phyloP scores from a whole-genome alignment of 148 eudicot genomes.

The Cornus kousa region DNA sequence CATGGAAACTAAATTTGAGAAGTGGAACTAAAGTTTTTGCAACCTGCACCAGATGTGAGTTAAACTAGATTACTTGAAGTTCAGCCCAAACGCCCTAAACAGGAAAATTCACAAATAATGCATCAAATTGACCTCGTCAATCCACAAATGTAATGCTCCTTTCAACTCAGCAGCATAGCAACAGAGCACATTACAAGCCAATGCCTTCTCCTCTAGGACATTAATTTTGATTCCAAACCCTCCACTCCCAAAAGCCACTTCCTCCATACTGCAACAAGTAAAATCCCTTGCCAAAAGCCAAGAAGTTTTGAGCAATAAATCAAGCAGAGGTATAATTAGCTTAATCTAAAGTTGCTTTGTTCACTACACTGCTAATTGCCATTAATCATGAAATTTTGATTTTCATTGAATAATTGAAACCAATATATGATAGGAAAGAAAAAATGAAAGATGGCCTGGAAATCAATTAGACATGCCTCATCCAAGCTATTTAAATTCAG shows the following conservation, averaged over 20 bases:
- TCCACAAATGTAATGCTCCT: constrained; percentile 17
- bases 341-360: background rate
- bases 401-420: background rate
- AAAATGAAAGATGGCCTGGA: too few relatives aligned
- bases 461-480: background rate
- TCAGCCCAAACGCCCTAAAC: background rate
- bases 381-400: background rate
- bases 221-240: constrained; percentile 46
- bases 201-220: constrained; percentile 49
- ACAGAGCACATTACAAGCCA: constrained; percentile 50
- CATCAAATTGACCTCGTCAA: constrained; percentile 33
- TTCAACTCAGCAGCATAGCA: constrained; percentile 53
- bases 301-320: too few relatives aligned
- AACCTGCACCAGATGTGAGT: constrained; percentile 25
- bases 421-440: too few relatives aligned
- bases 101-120: constrained; percentile 6
- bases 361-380: background rate
- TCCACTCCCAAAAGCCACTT: constrained; percentile 38
- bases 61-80: too few relatives aligned
- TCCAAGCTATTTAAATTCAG: background rate
- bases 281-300: too few relatives aligned
- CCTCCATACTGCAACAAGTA: constrained; percentile 35
- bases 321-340: too few relatives aligned
- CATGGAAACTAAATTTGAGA: constrained; percentile 49
- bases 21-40: constrained; percentile 52